Evolutionary conservation across 2,329 filamentous ascomycete species (phyloP), one percentile per base, ranked within the genome.

Genomic region (Coniochaeta sp.): DNA sequence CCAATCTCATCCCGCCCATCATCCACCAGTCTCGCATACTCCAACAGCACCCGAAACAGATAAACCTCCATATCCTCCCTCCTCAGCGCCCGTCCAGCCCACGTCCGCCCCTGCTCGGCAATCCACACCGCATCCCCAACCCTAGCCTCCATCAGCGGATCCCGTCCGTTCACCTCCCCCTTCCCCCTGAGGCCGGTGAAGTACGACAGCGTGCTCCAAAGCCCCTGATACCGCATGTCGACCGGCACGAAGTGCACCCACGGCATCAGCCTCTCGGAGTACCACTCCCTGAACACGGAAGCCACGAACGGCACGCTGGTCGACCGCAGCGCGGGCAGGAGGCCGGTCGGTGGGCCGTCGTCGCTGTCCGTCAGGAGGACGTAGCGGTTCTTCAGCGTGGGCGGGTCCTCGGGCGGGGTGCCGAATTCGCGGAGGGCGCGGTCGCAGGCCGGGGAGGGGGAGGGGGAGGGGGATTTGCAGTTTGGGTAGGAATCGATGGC

Each of bases 231-330:
- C 3, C 90, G 81, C 1, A 88, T 65, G 69, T 95, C 90, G 17
- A 93, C 74, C 9, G 91, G 91, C 1, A 93, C 87, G 67, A 91
- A 95, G 70, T 96, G 90, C 52, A 87, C 76, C 90, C 90, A 96
- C 0, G 90, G 84, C 61, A 80, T 82, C 17, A 95, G 73, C 6
- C 91, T 83, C 57, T 87, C 85, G 61, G 90, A 88, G 72, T 88
- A 90, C 91, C 91, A 96, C 68, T 91, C 86, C 26, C 85, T 82
- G 72, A 93, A 93, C 7, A 93, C 77, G 0, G 86, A 86, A 1
- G 85, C 83, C 64, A 91, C 80, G 69, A 95, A 84, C 0, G 89
- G 89, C 6, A 92, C 78, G 56, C 82, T 87, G 63, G 77, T 77
- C 17, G 88, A 90, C 55, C 82, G 81, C 6, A 95, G 71, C 61